Evolutionary conservation across 768 basidiomycete species (phyloP).

Genomic region (Naganishia antarctica): DNA sequence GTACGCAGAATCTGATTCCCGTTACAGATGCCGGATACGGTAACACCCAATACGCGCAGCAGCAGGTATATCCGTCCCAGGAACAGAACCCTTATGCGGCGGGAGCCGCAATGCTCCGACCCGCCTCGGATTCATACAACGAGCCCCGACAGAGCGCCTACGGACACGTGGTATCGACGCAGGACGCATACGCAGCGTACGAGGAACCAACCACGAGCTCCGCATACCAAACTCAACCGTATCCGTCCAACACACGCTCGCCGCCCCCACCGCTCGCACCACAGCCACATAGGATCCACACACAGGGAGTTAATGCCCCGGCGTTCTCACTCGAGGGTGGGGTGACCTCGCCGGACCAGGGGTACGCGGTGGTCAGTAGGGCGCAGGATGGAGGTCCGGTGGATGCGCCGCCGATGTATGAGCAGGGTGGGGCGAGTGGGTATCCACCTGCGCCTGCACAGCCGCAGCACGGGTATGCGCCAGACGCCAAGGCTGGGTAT

Average conservation of each 20-base stretch:
- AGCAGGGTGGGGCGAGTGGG: not conserved
- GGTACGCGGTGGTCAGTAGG: not conserved
- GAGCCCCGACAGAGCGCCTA: not conserved
- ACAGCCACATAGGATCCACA: conserved; percentile 3
- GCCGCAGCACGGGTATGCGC: not conserved
- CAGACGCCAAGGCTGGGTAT: conserved; percentile 8
- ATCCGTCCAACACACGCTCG: not conserved
- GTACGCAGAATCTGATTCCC: not conserved
- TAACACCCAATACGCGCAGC: conserved; percentile 11
- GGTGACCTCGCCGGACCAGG: not conserved
- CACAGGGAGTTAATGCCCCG: not conserved
- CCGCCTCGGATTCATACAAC: not conserved
- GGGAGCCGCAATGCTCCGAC: not conserved
- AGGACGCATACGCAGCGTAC: conserved; percentile 11
- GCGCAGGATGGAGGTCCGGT: conserved; percentile 9
- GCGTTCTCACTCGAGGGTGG: not conserved
- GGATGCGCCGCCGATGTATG: conserved; percentile 8
- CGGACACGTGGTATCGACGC: not conserved
- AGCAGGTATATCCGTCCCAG: not conserved
- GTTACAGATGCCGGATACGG: conserved; percentile 3
- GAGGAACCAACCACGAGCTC: not conserved
- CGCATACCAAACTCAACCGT: not conserved
- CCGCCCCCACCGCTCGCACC: not conserved
- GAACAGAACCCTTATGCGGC: conserved; percentile 14
- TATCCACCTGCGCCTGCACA: not conserved